Evolutionary conservation across 208 protist species (phyloP), one percentile per base, ranked within the genome.

Genomic region (Leishmania lainsoni): DNA sequence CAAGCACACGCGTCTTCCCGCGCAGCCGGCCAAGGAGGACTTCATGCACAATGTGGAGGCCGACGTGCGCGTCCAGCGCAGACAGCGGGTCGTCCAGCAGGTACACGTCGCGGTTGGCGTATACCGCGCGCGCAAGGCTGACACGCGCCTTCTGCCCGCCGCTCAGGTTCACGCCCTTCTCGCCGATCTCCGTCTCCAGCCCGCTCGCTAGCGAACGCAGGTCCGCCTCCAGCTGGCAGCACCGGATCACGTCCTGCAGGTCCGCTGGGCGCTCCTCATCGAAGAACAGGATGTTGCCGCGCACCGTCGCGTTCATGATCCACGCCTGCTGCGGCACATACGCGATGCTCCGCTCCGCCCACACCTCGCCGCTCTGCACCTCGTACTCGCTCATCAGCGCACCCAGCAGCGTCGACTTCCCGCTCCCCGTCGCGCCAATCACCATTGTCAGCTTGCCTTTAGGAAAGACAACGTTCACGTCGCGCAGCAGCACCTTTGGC

Each of bases 221-320:
- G 83, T 99, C 98, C 66, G 79, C 69, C 76, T 89, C 76, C 12
- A 99, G 91, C 75, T 95, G 91, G 83, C 95, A 96, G 5, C 72
- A 48, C 0, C 83, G 58, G 2, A 99, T 35, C 3, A 87, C 91
- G 5, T 82, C 42, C 22, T 83, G 29, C n/a, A 98, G 89, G 10
- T 75, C 32, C 17, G 75, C 61, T n/a, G 85, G 20, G 63, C 97
- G 85, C 74, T 91, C 90, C 32, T 83, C 75, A 35, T 86, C 61
- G 54, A 97, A 97, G 83, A 99, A 99, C 14, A 97, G 74, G 56
- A 99, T 96, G 81, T 99, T 99, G 17, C 97, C 90, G 4, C 87
- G 83, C 26, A 99, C 22, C 42, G 96, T 98, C 29, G 90, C 90
- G 84, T 98, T 98, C 85, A 97, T 92, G 54, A 99, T 98, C 92